phyloP scores from a whole-genome alignment of 306 rosid genomes.

The Comarum palustre region DNA sequence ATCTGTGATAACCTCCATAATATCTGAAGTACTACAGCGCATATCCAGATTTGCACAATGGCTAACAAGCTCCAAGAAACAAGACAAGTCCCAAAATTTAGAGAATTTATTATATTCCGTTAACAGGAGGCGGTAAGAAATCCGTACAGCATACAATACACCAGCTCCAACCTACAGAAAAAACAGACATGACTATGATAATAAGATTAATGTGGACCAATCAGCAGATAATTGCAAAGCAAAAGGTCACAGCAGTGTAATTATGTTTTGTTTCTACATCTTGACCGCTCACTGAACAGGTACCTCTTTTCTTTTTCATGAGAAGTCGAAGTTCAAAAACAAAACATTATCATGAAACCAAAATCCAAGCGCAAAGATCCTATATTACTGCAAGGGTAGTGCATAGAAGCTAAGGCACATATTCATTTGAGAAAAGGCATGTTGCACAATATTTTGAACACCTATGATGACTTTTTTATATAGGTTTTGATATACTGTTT shows the following conservation, averaged over 20 bases:
- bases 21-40: conserved; percentile 2
- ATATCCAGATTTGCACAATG: conserved; percentile 28
- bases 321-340: not conserved
- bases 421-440: not conserved
- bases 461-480: not conserved
- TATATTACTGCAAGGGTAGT: not conserved
- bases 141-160: conserved; percentile 42
- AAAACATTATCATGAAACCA: not conserved
- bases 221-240: not conserved
- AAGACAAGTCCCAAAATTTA: conserved; percentile 75
- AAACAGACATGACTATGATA: not conserved
- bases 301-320: not conserved
- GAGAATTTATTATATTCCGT: conserved; percentile 50
- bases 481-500: not conserved
- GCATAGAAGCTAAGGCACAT: not conserved
- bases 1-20: conserved; percentile 31
- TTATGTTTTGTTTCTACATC: not conserved
- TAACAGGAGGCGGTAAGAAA: conserved; percentile 70
- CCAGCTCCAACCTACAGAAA: conserved; percentile 38
- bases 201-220: not conserved
- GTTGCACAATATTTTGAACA: not conserved
- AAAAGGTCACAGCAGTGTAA: not conserved
- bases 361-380: not conserved
- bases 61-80: conserved; percentile 49
- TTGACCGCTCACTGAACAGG: not conserved